A percentile compares a stretch with the other conserved stretches of the same genome.
phyloP scores from a whole-genome alignment of 306 rosid genomes.

The Sechiopsis laciniata region DNA sequence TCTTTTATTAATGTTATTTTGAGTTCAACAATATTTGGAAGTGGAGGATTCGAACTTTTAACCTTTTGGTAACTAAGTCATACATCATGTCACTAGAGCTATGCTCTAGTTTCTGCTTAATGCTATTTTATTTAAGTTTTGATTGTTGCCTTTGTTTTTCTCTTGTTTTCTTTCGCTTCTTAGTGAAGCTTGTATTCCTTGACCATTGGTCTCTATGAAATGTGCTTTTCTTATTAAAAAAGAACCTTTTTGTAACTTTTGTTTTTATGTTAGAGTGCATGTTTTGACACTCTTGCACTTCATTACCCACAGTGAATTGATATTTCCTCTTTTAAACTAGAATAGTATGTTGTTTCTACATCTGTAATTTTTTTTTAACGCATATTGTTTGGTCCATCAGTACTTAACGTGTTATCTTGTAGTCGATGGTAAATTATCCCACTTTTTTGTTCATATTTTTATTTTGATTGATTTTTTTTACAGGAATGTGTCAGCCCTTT shows the following conservation, averaged over 20 bases:
- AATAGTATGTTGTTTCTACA: neutral
- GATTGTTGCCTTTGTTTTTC: too few species aligned
- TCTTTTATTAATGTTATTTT: too few species aligned
- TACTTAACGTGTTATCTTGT: conserved; percentile 2
- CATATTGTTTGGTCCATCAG: neutral
- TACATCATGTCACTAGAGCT: too few species aligned
- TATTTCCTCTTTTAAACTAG: neutral
- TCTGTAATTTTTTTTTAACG: neutral
- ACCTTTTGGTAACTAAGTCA: too few species aligned
- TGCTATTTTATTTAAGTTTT: too few species aligned
- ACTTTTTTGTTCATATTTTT: conserved; percentile 6
- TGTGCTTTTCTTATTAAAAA: too few species aligned
- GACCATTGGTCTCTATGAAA: too few species aligned
- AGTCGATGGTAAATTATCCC: neutral
- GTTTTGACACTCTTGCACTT: neutral
- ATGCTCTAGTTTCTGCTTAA: too few species aligned
- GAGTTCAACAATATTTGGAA: too few species aligned
- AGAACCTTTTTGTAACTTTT: neutral
- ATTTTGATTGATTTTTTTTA: conserved; percentile 14
- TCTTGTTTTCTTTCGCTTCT: too few species aligned
- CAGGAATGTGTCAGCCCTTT: conserved; percentile 89
- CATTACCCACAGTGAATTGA: neutral
- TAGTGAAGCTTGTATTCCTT: too few species aligned
- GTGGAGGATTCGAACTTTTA: too few species aligned
- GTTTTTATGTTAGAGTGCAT: neutral